Percentiles rank a stretch among this genome's conserved stretches.
Evolutionary conservation across 192 early-diverging fungal species (phyloP).

Genomic region (Chytriomyces sp.): DNA sequence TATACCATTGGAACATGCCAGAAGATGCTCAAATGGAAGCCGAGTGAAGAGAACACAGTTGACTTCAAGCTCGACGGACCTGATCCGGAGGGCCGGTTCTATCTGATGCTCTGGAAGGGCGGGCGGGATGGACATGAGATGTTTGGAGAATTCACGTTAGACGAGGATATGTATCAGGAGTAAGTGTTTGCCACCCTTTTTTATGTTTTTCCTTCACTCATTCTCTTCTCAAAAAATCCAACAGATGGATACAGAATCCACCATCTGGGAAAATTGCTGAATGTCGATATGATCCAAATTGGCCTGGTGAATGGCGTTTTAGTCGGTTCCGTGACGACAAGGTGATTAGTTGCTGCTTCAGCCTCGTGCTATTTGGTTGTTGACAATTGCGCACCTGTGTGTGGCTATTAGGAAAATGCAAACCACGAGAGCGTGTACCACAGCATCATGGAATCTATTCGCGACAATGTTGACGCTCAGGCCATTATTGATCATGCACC

Average conservation of each 20-base stretch:
- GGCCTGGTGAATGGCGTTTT: constrained; percentile 56
- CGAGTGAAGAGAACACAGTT: constrained; percentile 60
- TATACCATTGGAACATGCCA: constrained; percentile 56
- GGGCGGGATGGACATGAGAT: constrained; percentile 37
- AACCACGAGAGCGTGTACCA: constrained; percentile 51
- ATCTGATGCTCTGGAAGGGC: constrained; percentile 22
- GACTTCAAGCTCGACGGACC: constrained; percentile 54
- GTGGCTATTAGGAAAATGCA: constrained; percentile 28
- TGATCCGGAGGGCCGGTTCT: constrained; percentile 35
- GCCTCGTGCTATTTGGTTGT: not conserved
- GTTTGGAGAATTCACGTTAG: constrained; percentile 42
- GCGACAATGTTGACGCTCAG: constrained; percentile 48
- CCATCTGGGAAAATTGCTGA: constrained; percentile 52
- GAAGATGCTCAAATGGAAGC: constrained; percentile 70
- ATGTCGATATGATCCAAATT: constrained; percentile 59
- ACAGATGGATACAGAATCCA: constrained; percentile 37
- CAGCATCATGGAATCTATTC: constrained; percentile 57
- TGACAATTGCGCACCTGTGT: no score
- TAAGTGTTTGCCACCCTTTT: no score
- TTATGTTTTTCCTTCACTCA: no score
- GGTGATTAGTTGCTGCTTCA: not conserved
- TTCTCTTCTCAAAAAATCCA: not conserved
- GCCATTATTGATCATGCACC: constrained; percentile 32
- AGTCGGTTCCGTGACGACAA: constrained; percentile 60
- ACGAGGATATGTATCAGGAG: constrained; percentile 33